These are phyloP conservation scores for Salix viminalis DNA, from an alignment of 345 rosid genomes.

Conservation along the genomic window DNA sequence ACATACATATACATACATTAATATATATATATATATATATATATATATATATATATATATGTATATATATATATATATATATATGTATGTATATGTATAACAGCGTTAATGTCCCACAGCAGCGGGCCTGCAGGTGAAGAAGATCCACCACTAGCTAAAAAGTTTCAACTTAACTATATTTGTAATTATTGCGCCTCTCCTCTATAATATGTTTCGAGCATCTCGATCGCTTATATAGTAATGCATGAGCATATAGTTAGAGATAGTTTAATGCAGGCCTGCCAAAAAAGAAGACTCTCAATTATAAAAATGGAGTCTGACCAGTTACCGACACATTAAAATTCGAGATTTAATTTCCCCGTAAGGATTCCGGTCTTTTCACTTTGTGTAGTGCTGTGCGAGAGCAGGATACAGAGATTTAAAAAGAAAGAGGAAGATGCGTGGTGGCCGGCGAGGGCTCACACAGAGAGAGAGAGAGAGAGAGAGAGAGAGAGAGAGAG, in stretches of 20 bases:
- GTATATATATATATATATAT: background rate
- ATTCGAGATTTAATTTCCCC: background rate
- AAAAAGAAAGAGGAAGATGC: background rate
- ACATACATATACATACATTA: too few relatives aligned
- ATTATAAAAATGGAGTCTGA: background rate
- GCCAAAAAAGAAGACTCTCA: background rate
- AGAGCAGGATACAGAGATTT: background rate
- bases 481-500: too few relatives aligned
- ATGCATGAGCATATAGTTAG: background rate
- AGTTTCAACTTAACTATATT: background rate
- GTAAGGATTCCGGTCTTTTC: background rate
- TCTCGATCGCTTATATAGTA: background rate
- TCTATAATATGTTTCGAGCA: background rate
- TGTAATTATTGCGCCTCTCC: background rate
- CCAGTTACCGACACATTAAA: background rate
- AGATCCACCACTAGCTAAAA: background rate
- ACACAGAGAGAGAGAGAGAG: background rate
- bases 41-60: too few relatives aligned
- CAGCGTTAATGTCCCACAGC: background rate
- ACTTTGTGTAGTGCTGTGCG: background rate
- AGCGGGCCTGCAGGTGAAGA: conserved; percentile 9
- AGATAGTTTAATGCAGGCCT: conserved; percentile 9
- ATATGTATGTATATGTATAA: too few relatives aligned
- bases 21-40: too few relatives aligned
- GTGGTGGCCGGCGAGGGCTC: background rate